Evolutionary conservation across 176 grass and related monocot species (phyloP).

Genomic region (Musa troglodytarum): DNA sequence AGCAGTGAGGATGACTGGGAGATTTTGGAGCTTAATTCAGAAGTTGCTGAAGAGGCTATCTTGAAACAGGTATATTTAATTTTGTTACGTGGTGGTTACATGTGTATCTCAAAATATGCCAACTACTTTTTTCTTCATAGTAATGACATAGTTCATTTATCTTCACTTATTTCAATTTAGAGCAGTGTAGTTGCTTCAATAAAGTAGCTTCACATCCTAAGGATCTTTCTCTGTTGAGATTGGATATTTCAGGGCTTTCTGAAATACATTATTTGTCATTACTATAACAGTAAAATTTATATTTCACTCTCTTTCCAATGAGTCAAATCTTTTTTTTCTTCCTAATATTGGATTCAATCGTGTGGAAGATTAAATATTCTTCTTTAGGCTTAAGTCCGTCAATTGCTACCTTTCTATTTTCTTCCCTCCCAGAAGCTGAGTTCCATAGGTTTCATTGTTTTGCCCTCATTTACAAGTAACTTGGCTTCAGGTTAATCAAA

Average conservation of each 20-base stretch:
- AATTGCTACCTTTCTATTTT: neutral
- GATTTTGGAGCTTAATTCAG: slow-evolving; percentile 77
- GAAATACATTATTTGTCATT: no score
- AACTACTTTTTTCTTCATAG: neutral
- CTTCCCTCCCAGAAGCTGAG: no score
- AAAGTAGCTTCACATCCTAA: neutral
- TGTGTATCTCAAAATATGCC: slow-evolving; percentile 8
- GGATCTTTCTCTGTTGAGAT: neutral
- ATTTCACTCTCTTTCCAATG: no score
- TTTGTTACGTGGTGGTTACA: neutral
- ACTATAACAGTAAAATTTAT: no score
- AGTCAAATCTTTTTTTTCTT: no score
- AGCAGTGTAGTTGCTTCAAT: neutral
- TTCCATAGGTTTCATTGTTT: no score
- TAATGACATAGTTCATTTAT: neutral
- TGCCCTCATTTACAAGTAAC: neutral
- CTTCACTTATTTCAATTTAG: slow-evolving; percentile 2
- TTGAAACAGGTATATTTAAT: slow-evolving; percentile 57
- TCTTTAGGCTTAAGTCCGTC: neutral
- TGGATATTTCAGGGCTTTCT: neutral
- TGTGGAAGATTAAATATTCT: neutral
- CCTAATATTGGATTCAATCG: neutral
- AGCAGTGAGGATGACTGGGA: slow-evolving; percentile 91
- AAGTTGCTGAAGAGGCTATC: slow-evolving; percentile 78
- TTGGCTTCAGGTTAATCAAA: neutral